Conservation (phyloP, 208 protist genomes). For the Acanthamoeba triangularis region DNA sequence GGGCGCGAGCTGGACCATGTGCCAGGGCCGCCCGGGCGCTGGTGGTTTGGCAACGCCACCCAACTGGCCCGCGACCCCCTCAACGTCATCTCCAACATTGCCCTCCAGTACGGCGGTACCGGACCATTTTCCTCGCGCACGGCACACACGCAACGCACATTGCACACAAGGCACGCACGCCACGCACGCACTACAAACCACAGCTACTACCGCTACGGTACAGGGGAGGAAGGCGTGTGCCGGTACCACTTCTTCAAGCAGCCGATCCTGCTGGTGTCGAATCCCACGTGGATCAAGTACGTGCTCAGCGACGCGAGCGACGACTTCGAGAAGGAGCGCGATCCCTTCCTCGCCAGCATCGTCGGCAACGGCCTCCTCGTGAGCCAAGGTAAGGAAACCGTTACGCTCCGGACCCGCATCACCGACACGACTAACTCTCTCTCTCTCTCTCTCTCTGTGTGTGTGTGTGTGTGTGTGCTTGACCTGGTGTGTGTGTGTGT, state of each 20-base stretch:
- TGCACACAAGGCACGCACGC: too few species aligned
- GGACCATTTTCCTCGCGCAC: background rate
- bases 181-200: too few species aligned
- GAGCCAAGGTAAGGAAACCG: background rate
- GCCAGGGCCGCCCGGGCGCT: slow-evolving; percentile 22
- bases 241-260: slow-evolving; percentile 58
- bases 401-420: background rate
- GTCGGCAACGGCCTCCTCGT: slow-evolving; percentile 70
- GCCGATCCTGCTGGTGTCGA: slow-evolving; percentile 55
- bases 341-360: slow-evolving; percentile 49
- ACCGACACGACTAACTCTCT: too few species aligned
- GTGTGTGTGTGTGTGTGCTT: background rate
- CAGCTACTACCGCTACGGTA: too few species aligned
- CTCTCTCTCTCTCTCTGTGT: background rate
- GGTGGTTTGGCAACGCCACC: slow-evolving; percentile 47
- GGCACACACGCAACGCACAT: background rate
- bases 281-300: slow-evolving; percentile 44
- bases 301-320: slow-evolving; percentile 41
- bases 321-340: slow-evolving; percentile 71
- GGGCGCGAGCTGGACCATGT: slow-evolving; percentile 16
- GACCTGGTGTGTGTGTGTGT: background rate
- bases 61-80: slow-evolving; percentile 15
- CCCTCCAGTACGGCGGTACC: slow-evolving; percentile 23
- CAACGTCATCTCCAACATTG: slow-evolving; percentile 6
- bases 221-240: slow-evolving; percentile 50